Evolutionary conservation across 495 filamentous ascomycete genomes (phyloP).

Genomic region (Talaromyces nanjingensis): DNA sequence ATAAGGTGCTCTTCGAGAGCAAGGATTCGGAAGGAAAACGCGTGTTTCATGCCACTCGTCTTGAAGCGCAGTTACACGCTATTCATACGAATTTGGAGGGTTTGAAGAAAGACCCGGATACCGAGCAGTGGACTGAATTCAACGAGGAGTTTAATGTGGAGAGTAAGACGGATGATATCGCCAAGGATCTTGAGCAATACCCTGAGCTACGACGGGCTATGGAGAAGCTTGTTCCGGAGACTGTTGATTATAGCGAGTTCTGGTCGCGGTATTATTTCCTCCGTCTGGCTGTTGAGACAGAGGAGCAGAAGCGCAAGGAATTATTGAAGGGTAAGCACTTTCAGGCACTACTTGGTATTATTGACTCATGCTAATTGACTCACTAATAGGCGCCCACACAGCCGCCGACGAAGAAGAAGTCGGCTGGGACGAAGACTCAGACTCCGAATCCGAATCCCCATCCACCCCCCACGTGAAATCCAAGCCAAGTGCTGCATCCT

Average conservation of each 20-base stretch:
- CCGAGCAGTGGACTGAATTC: slow-evolving; percentile 69
- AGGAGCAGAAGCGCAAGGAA: slow-evolving; percentile 84
- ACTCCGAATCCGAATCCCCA: slow-evolving; percentile 50
- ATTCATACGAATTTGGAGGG: slow-evolving; percentile 81
- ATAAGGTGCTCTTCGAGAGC: slow-evolving; percentile 76
- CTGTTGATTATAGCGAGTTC: slow-evolving; percentile 79
- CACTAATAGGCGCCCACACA: slow-evolving; percentile 43
- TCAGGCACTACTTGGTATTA: slow-evolving; percentile 1
- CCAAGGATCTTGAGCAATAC: slow-evolving; percentile 77
- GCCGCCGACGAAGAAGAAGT: slow-evolving; percentile 68
- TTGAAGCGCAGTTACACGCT: slow-evolving; percentile 93
- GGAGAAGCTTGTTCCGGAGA: slow-evolving; percentile 92
- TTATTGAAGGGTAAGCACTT: slow-evolving; percentile 71
- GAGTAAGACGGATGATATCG: slow-evolving; percentile 78
- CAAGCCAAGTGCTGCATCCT: slow-evolving; percentile 20
- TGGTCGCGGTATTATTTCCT: slow-evolving; percentile 97
- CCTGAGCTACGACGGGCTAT: slow-evolving; percentile 82
- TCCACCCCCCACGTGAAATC: slow-evolving; percentile 41
- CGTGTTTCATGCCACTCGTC: slow-evolving; percentile 86
- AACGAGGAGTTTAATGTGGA: slow-evolving; percentile 71
- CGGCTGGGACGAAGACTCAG: slow-evolving; percentile 77
- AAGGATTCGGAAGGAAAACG: slow-evolving; percentile 83
- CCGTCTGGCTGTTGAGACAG: slow-evolving; percentile 87
- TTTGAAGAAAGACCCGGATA: slow-evolving; percentile 75
- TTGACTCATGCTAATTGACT: too few species aligned